A percentile compares a stretch with the other conserved stretches of the same genome.
These are phyloP conservation scores for Saturnispora saitoi DNA, from an alignment of 805 yeast genomes.

Conservation along the genomic window DNA sequence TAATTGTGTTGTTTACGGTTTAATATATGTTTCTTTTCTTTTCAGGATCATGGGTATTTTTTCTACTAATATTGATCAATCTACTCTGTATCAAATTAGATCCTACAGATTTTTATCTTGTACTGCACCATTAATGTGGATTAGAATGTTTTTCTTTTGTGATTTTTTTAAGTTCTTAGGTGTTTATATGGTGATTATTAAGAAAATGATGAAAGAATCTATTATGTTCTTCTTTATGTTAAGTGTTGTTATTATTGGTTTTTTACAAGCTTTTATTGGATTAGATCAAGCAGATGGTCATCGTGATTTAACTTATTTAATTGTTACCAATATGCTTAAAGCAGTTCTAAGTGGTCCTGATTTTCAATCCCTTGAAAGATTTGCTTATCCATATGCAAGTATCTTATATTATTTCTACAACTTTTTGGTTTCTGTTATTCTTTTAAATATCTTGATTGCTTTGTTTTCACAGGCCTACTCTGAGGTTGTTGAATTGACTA, in stretches of 20 bases:
- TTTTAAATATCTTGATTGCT: constrained; percentile 79
- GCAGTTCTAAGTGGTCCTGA: constrained; percentile 71
- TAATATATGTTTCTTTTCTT: constrained; percentile 44
- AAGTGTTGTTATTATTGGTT: constrained; percentile 64
- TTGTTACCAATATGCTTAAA: constrained; percentile 55
- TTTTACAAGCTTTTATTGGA: constrained; percentile 80
- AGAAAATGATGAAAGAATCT: constrained; percentile 82
- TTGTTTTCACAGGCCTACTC: constrained; percentile 79
- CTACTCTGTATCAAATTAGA: constrained; percentile 18
- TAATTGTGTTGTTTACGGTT: constrained; percentile 58
- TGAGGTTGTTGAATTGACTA: constrained; percentile 71
- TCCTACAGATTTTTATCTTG: constrained; percentile 67
- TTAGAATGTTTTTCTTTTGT: constrained; percentile 61
- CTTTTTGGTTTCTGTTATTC: constrained; percentile 63
- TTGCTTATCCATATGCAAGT: constrained; percentile 83
- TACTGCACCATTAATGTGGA: constrained; percentile 85
- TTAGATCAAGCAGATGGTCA: constrained; percentile 83
- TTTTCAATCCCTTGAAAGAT: constrained; percentile 56
- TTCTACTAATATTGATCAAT: constrained; percentile 20
- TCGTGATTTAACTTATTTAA: constrained; percentile 60
- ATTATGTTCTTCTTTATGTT: constrained; percentile 72
- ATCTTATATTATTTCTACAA: constrained; percentile 69
- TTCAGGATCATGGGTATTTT: constrained; percentile 42
- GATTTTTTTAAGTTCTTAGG: constrained; percentile 82
- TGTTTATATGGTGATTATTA: constrained; percentile 77